Base-by-base conservation (phyloP, 2,329 filamentous ascomycete genomes). In the Aspergillus fijiensis region DNA sequence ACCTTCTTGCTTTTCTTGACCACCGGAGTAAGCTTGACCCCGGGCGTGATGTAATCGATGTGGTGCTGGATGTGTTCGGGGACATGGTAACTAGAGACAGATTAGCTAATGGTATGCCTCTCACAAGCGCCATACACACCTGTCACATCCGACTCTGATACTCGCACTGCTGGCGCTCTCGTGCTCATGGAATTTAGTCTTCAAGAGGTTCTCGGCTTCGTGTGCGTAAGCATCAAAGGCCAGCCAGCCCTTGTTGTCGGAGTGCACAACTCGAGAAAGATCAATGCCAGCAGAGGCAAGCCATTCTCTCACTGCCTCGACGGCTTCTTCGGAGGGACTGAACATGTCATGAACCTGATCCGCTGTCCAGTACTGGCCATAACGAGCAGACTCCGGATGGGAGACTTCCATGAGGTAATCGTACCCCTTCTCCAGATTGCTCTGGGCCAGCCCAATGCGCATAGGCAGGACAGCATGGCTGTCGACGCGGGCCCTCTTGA, bases 21-120 rank as follows among this genome's bases (percentile, higher is more conserved):
- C 2, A 70, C 62, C n/a, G 67, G 66, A n/a, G 67, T 69, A n/a
- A 85, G 75, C 62, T 82, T 83, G 63, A 84, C 79, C 16, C 82
- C 83, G 0, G 83, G 83, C 1, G 80, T 85, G 48, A 86, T 79
- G 69, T 84, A 85, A 71, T 85, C 83, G 55, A 85, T 74, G 61
- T 85, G 81, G 14, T 75, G 64, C 49, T 75, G 75, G 21, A 85
- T 65, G 51, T 79, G 68, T 27, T 74, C 73, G 2, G 83, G 83
- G 5, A 85, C 71, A 60, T 83, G 81, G 67, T 84, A 84, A 64
- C 70, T 72, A 10, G 14, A 31, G 7, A 31, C 16, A 9, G 3
- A 45, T 21, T 2, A 60, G 27, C 23, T 1, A 25, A 5, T 6
- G n/a, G 4, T 19, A 9, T 21, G 29, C 11, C 19, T 16, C 19